Evolutionary conservation across 1,284 basidiomycete genomes (phyloP).

Genomic region (Sutorius eximius): DNA sequence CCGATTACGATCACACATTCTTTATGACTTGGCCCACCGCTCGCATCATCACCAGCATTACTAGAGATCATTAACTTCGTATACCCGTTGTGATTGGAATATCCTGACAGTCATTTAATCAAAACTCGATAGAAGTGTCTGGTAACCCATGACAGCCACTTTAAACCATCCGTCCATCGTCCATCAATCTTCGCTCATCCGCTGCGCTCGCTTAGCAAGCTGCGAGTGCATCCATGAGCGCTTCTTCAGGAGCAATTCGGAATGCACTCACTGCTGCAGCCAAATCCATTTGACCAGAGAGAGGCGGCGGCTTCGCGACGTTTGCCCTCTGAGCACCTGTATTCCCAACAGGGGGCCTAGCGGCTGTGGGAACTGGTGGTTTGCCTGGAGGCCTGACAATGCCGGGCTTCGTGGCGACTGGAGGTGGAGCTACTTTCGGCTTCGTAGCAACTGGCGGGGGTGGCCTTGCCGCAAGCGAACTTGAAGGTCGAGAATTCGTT

Average conservation of each 20-base stretch:
- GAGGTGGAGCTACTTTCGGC: constrained; percentile 54
- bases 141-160: neutral
- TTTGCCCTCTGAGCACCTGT: constrained; percentile 47
- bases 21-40: constrained; percentile 24
- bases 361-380: constrained; percentile 57
- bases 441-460: constrained; percentile 52
- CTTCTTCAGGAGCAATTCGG: neutral
- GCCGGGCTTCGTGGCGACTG: constrained; percentile 54
- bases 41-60: constrained; percentile 14
- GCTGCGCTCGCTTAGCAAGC: constrained; percentile 73
- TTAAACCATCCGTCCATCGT: neutral
- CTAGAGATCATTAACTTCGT: constrained; percentile 24
- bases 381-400: constrained; percentile 50
- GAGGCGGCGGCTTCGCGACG: constrained; percentile 39
- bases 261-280: constrained; percentile 67
- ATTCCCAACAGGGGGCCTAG: constrained; percentile 49
- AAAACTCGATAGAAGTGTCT: constrained; percentile 5
- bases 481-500: constrained; percentile 54
- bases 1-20: constrained; percentile 44
- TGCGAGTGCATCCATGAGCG: constrained; percentile 29
- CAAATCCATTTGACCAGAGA: constrained; percentile 74
- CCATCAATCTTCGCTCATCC: constrained; percentile 47
- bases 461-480: constrained; percentile 46
- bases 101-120: constrained; percentile 16
- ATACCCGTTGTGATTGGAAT: constrained; percentile 25